Conservation (phyloP, 345 rosid species). For the Brassica juncea region DNA sequence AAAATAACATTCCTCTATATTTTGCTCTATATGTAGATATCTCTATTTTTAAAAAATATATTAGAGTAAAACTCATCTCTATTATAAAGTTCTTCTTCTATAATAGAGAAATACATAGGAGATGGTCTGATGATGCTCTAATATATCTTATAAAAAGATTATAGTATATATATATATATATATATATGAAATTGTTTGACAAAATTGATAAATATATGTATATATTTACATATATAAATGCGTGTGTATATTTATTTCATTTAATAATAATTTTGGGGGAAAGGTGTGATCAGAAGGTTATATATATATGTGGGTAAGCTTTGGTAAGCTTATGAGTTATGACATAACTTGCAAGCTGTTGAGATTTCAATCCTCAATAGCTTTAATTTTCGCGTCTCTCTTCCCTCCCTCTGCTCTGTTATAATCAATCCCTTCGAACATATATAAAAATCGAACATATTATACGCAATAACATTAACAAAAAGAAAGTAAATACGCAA, state of each 20-base stretch:
- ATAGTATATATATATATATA: too few species aligned
- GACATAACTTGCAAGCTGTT: constrained; percentile 23
- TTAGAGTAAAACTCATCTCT: too few species aligned
- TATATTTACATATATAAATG: not conserved
- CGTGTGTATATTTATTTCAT: not conserved
- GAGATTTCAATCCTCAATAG: constrained; percentile 10
- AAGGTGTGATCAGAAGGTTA: constrained; percentile 26
- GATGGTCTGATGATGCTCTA: too few species aligned
- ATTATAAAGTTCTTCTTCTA: too few species aligned
- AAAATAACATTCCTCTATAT: too few species aligned
- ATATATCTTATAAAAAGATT: too few species aligned
- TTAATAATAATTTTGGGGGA: not conserved
- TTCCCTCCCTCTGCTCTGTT: constrained; percentile 1
- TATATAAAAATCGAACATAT: constrained; percentile 4
- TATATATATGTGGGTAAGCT: constrained; percentile 44
- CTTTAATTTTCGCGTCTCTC: not conserved
- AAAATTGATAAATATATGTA: not conserved
- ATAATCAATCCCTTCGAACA: not conserved
- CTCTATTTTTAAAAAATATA: too few species aligned
- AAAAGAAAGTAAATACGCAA: not conserved
- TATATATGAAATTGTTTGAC: not conserved
- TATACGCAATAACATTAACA: not conserved
- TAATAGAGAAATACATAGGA: too few species aligned
- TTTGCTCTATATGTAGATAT: too few species aligned
- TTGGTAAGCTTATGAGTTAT: constrained; percentile 29